Base-by-base conservation (phyloP, 345 rosid species). In the Acer saccharum region DNA sequence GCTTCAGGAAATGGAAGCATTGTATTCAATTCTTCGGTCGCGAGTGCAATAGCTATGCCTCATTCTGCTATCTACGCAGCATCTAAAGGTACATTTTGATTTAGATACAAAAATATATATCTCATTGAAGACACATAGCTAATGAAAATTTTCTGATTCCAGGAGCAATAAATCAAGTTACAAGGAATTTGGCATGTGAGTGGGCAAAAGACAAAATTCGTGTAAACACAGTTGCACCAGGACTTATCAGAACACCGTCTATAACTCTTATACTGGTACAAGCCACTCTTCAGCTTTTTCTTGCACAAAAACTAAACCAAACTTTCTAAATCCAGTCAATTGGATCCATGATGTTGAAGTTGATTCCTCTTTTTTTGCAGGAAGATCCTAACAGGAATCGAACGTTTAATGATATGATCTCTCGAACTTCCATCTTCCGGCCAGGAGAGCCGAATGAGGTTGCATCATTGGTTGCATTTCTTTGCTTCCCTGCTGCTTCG, bases 121-220 rank as follows among this genome's bases (percentile, higher is more conserved):
- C 62, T 18, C 7, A 2, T 57, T n/a, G 21, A 57, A 16, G 62
- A 18, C n/a, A 18, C 62, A 57, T 57, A 57, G 62, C 20, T 25
- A 67, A 8, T 39, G 35, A 32, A 32, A 5, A 32, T 3, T 32
- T 32, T 32, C 35, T 32, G 35, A 32, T 32, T 32, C 35, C 35
- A 84, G 89, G 86, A 46, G 91, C 35, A 32, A 32, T 32, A 32
- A 50, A 86, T 75, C 89, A 86, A 77, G 74, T 88, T 1, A 78
- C 88, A 10, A 86, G 67, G 76, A 86, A 81, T 81, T 80, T 88
- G 78, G 91, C 91, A 18, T 81, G 84, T 43, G 89, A 86, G 79
- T 86, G 91, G 91, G 88, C 85, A 6, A 81, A 83, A 61, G 89
- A 84, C 85, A 78, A 81, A 7, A 83, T 86, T 76, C 83, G 89